A percentile compares a stretch with the other conserved stretches of the same genome.
These are phyloP conservation scores for Inga laurina DNA, from an alignment of 306 rosid genomes.

Conservation along the genomic window DNA sequence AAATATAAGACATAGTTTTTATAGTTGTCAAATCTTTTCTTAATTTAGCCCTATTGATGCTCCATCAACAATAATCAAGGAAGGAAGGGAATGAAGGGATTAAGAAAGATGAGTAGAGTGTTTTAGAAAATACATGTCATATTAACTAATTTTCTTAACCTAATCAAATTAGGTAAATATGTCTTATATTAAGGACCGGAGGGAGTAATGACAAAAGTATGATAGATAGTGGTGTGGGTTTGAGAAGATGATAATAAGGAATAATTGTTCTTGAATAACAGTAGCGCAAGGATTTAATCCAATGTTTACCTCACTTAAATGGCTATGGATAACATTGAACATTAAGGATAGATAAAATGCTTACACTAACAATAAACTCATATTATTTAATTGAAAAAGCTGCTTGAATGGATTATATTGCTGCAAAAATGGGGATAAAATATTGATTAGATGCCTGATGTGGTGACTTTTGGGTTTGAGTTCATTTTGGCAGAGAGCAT, in stretches of 20 bases:
- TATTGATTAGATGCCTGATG: neutral
- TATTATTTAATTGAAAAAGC: neutral
- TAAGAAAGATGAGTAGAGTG: too few relatives aligned
- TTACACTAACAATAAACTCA: too few relatives aligned
- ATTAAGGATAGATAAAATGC: neutral
- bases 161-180: too few relatives aligned
- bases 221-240: neutral
- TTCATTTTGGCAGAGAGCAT: conserved; percentile 58
- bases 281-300: neutral
- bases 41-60: too few relatives aligned
- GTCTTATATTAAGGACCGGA: too few relatives aligned
- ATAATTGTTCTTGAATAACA: too few relatives aligned
- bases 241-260: neutral
- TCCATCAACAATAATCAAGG: too few relatives aligned
- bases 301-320: neutral
- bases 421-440: neutral
- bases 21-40: too few relatives aligned
- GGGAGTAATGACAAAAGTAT: neutral
- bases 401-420: neutral
- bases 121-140: too few relatives aligned
- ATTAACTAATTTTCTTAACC: too few relatives aligned
- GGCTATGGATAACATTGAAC: neutral
- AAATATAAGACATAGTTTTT: too few relatives aligned
- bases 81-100: too few relatives aligned
- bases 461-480: conserved; percentile 20